A percentile compares a stretch with the other conserved stretches of the same genome.
phyloP scores from a whole-genome alignment of 1,284 basidiomycete genomes.

The Violaceomyces palustris region DNA sequence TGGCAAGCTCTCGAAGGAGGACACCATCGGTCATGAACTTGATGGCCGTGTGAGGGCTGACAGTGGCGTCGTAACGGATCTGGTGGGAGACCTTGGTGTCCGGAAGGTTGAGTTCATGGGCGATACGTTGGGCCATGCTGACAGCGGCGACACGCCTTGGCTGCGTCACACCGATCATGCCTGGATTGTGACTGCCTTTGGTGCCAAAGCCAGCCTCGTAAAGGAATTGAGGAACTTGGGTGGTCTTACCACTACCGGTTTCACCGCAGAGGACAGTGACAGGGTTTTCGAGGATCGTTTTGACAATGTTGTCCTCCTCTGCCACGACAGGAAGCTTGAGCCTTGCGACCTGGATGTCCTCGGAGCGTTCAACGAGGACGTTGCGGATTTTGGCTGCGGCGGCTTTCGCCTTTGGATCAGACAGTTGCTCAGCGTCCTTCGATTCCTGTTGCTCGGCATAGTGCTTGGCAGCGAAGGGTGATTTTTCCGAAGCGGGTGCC shows the following conservation, averaged over 20 bases:
- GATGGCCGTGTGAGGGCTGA: conserved; percentile 80
- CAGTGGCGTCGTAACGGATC: conserved; percentile 92
- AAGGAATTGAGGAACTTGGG: conserved; percentile 88
- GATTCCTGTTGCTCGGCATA: conserved; percentile 24
- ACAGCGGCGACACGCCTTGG: conserved; percentile 95
- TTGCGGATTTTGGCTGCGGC: conserved; percentile 52
- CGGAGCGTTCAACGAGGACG: conserved; percentile 65
- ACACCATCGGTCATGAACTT: conserved; percentile 99
- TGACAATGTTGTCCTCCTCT: conserved; percentile 92
- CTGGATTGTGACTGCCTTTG: conserved; percentile 80
- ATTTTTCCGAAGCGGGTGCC: conserved; percentile 10
- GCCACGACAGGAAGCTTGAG: conserved; percentile 80
- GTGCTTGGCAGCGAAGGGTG: conserved; percentile 38
- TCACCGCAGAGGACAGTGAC: conserved; percentile 72
- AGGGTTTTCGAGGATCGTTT: conserved; percentile 78
- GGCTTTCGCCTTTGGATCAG: conserved; percentile 1
- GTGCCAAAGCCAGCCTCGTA: conserved; percentile 93
- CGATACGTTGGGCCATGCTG: conserved; percentile 88
- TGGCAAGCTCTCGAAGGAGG: conserved; percentile 81
- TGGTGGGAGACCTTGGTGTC: conserved; percentile 84
- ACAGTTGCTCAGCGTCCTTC: conserved; percentile 2
- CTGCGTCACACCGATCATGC: conserved; percentile 96
- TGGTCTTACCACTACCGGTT: conserved; percentile 97
- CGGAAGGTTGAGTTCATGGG: conserved; percentile 75
- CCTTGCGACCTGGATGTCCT: conserved; percentile 72